Evolutionary conservation across 1,284 basidiomycete species (phyloP).

Genomic region (Marasmius oreades): DNA sequence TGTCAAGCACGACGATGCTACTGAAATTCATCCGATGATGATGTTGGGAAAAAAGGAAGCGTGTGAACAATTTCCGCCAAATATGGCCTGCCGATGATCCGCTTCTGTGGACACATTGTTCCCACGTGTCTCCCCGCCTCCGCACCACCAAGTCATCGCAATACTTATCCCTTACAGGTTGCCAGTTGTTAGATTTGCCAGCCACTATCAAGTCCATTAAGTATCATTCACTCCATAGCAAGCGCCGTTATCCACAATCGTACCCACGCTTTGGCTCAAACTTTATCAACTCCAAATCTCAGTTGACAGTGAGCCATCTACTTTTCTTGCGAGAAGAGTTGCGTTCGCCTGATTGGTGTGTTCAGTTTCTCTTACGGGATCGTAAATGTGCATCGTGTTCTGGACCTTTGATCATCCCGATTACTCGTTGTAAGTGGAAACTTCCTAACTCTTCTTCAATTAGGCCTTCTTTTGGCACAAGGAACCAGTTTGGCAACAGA

Average conservation of each 20-base stretch:
- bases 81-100: too few species aligned
- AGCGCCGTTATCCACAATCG: too few species aligned
- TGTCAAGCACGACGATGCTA: constrained; percentile 73
- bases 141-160: too few species aligned
- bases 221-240: too few species aligned
- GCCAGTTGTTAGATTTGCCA: too few species aligned
- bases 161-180: too few species aligned
- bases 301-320: neutral
- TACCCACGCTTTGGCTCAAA: neutral
- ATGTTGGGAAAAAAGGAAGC: constrained; percentile 1
- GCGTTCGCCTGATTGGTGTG: neutral
- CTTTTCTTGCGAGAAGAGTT: neutral
- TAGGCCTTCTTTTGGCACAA: constrained; percentile 5
- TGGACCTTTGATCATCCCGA: constrained; percentile 72
- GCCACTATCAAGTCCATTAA: too few species aligned
- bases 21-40: constrained; percentile 22
- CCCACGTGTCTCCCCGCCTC: neutral
- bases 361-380: neutral
- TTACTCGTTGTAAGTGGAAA: constrained; percentile 66
- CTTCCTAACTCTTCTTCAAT: constrained; percentile 9
- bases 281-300: neutral
- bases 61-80: constrained; percentile 3
- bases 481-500: neutral
- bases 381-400: constrained; percentile 69
- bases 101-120: too few species aligned